Evolutionary conservation across 75 land plant genomes (phyloP), one percentile per base, ranked within the genome.

Genomic region (Chamaecyparis obtusa): DNA sequence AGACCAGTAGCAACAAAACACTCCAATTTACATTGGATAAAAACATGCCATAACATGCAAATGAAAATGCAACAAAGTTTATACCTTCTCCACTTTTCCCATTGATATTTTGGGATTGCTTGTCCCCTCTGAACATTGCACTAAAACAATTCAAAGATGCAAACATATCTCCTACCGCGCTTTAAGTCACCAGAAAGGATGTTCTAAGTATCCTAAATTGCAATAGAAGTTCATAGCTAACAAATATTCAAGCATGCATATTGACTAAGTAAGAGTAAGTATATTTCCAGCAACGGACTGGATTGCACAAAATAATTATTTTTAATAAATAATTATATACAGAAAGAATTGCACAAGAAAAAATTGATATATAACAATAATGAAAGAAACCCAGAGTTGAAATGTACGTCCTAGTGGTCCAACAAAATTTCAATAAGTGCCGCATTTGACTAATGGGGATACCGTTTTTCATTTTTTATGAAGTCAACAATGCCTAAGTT

Each of bases 141-240:
- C 33, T 32, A 81, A 81, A 81, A n/a, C 83, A 81, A 46, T n/a
- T 81, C 83, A 81, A 27, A 46, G 83, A n/a, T 81, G 46, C 48
- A 81, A n/a, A 46, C 48, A 81, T 43, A 44, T 81, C 48, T 46
- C 83, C 32, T 13, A 44, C 54, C 32, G 48, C 46, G 5, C 15
- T 44, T n/a, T 81, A 44, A 81, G 83, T 44, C 13, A 81, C 30
- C 24, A 41, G 43, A n/a, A 46, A 44, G 54, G 15, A 19, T 46
- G 15, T 46, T 44, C 14, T 27, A 81, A 43, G 35, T 11, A 21
- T 81, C 83, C 83, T 44, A 11, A 46, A 81, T 81, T 24, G 15
- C 48, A 27, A n/a, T 39, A 46, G 13, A 7, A 81, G 49, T 9
- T 24, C 39, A 5, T 44, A 44, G 24, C 15, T 41, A 43, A 24